Base-by-base conservation (phyloP, 2,329 filamentous ascomycete species). In the Colletotrichum siamense region DNA sequence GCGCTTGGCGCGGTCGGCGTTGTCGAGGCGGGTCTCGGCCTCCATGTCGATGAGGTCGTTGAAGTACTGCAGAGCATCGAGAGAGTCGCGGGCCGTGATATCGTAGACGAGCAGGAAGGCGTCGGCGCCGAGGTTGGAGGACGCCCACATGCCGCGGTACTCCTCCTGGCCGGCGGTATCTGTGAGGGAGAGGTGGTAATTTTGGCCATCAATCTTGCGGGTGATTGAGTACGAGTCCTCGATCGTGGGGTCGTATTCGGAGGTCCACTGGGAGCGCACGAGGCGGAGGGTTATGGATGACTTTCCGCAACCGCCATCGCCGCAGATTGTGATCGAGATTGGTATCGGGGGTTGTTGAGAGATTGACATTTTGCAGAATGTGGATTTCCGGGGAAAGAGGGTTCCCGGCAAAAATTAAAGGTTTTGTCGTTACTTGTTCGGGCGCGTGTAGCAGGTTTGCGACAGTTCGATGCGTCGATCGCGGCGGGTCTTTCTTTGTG, bases 121-220 rank as follows among this genome's bases (percentile, higher is more conserved):
- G 83, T 97, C 95, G 77, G 94, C 94, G 82, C 92, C 90, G 18
- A 96, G 91, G 83, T 96, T 96, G 28, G 93, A 93, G 39, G 92
- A 90, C 2, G 94, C 94, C 95, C 95, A 97, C 88, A 97, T 95
- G 80, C 94, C 93, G 79, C 95, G 93, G 87, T 97, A 97, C 86
- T 97, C 95, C 86, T 97, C 95, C 84, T 97, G 95, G n/a, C 95
- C 95, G 30, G 95, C 95, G 2, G 95, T 96, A 87, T 97, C 95
- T 76, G 94, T 96, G 66, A 97, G 90, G 65, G 91, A 89, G 44
- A 97, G 92, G 84, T 95, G 94, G 89, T 96, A 96, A 67, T 92
- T 92, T 69, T 96, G 90, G 81, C 95, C 95, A 81, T 96, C 95
- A 83, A 97, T 92, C 80, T 90, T 91, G 79, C 95, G 94, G 66